These are phyloP conservation scores for Pinus taeda DNA, from an alignment of 75 land plant species.

Conservation along the genomic window DNA sequence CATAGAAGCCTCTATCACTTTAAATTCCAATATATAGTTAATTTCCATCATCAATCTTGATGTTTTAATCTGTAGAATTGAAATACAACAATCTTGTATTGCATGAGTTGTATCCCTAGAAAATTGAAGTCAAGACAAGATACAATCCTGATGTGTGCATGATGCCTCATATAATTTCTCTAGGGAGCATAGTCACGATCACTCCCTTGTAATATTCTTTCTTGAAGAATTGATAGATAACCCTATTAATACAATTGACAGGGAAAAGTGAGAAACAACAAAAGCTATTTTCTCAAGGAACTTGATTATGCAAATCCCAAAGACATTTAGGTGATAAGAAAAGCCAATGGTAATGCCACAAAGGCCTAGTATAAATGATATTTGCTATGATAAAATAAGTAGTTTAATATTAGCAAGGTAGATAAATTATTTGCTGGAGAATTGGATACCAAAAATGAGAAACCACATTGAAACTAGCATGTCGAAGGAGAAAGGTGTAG, in stretches of 20 bases:
- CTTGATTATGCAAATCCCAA: conserved; percentile 74
- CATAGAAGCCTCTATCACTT: too few species aligned
- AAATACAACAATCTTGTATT: conserved; percentile 36
- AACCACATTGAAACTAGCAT: conserved; percentile 83
- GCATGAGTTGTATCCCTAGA: conserved; percentile 64
- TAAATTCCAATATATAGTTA: conserved; percentile 77
- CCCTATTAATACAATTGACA: too few species aligned
- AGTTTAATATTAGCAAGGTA: conserved; percentile 97
- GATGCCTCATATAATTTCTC: too few species aligned
- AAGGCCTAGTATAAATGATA: conserved; percentile 82
- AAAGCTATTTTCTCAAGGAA: too few species aligned
- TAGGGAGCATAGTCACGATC: too few species aligned
- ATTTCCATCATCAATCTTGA: conserved; percentile 80
- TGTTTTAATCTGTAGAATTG: conserved; percentile 66
- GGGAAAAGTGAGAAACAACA: too few species aligned
- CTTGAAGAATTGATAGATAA: too few species aligned
- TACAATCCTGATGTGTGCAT: conserved; percentile 28
- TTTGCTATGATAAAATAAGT: conserved; percentile 77
- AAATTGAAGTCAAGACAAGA: conserved; percentile 82
- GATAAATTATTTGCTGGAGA: conserved; percentile 86
- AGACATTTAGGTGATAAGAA: conserved; percentile 67
- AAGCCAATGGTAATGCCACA: conserved; percentile 89
- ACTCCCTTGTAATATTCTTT: too few species aligned
- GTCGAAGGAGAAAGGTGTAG: conserved; percentile 85
- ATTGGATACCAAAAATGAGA: conserved; percentile 64